These are phyloP conservation scores for Kodamaea lidongshanica DNA, from an alignment of 805 yeast species.

Conservation along the genomic window DNA sequence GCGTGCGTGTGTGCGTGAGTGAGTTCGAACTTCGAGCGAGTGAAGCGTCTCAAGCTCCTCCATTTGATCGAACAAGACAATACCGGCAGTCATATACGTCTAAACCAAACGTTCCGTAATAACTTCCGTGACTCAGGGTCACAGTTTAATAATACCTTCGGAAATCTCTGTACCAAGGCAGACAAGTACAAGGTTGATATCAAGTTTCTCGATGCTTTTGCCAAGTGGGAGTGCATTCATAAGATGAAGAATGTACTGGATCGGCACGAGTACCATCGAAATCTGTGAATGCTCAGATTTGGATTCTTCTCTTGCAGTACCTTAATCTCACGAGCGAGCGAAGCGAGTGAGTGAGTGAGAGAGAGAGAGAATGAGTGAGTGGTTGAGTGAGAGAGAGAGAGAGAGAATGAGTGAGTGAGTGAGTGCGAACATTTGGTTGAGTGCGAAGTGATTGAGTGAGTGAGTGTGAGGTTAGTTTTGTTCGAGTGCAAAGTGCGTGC, in stretches of 20 bases:
- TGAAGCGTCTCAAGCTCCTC: slow-evolving; percentile 67
- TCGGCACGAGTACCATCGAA: slow-evolving; percentile 61
- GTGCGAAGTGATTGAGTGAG: too few species aligned
- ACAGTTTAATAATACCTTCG: slow-evolving; percentile 61
- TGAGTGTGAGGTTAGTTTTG: too few species aligned
- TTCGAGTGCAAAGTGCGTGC: too few species aligned
- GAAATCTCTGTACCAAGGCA: slow-evolving; percentile 53
- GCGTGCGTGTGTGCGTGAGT: slow-evolving; percentile 49
- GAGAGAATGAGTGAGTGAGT: too few species aligned
- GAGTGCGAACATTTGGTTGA: too few species aligned
- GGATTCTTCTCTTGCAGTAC: slow-evolving; percentile 87
- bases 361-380: too few species aligned
- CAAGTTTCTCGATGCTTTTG: slow-evolving; percentile 70
- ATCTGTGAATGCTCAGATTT: slow-evolving; percentile 91
- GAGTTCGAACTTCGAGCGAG: slow-evolving; percentile 77
- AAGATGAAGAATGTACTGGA: slow-evolving; percentile 96
- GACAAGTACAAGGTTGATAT: slow-evolving; percentile 55
- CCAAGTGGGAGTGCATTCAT: slow-evolving; percentile 92
- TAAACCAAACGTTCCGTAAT: slow-evolving; percentile 68
- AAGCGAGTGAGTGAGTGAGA: too few species aligned
- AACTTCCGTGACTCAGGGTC: slow-evolving; percentile 81
- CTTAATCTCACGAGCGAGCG: slow-evolving; percentile 80
- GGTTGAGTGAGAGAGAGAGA: too few species aligned
- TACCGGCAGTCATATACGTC: slow-evolving; percentile 40
- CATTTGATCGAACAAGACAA: slow-evolving; percentile 65